Base-by-base conservation (phyloP, 257 asterid species). In the Penstemon eatonii region DNA sequence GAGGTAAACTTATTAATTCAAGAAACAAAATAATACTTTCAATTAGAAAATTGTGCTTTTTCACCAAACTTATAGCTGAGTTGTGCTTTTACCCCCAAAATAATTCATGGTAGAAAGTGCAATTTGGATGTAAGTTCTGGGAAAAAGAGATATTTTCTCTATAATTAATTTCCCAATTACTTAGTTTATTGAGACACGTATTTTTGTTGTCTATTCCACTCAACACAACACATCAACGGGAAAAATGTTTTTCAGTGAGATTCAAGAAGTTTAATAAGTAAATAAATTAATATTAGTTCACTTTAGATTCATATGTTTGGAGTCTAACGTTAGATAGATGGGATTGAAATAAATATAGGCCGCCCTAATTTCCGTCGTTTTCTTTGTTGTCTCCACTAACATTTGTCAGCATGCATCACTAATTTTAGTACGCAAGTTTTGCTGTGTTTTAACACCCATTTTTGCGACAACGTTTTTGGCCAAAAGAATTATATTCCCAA, bases 351-450 rank as follows among this genome's bases (percentile, higher is more conserved):
- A 57, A 12, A 60, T 60, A n/a, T 76, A 83, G 87, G 88, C 78
- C 15, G 75, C 81, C 91, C 80, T 71, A 85, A 80, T 79, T 84
- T 78, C 82, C 82, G 89, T 84, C 82, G 53, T 82, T 72, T 76
- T 76, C 81, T 75, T 63, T 71, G 55, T 71, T 85, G 91, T 86
- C 90, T 76, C 94, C 96, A 86, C 88, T 86, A 78, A 81, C n/a
- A 15, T 65, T 74, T 79, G 86, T 81, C 82, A 60, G 56, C 60
- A 70, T 43, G 41, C 49, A 53, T 15, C 36, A 25, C 55, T 61
- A 66, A 52, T 73, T 57, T 56, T 56, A 68, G 47, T 42, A 61
- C 67, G 79, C 78, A 73, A 65, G 70, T 69, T 71, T 47, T 56
- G 53, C 57, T 56, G 53, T 71, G 59, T 11, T 43, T 13, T 53